Base-by-base conservation (phyloP, 441 rosid genomes). In the Brassica balearica region DNA sequence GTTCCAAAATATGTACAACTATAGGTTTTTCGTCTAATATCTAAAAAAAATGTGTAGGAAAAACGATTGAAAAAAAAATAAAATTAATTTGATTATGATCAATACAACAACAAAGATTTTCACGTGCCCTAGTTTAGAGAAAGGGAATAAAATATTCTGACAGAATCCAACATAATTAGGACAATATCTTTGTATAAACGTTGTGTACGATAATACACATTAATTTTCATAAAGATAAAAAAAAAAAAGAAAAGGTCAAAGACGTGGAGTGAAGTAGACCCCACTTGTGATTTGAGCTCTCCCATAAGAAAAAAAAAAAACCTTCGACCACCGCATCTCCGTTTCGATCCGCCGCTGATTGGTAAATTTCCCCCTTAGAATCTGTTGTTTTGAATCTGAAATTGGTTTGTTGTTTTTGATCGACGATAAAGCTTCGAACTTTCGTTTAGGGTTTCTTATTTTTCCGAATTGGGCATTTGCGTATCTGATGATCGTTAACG, bases 391-490 rank as follows among this genome's bases (percentile, higher is more conserved):
- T 74, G 51, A 29, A 62, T 61, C 65, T 62, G 60, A 36, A 70
- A 60, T 73, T 48, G 56, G 10, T 41, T 41, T 41, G 34, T 29
- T 29, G 34, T 41, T 11, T 41, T 41, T 41, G 11, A 9, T 41
- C 48, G n/a, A 46, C 5, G 43, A 73, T 74, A n/a, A 69, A 55
- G 70, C 53, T 79, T 55, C 17, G 20, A 74, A 23, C 51, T 74
- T 12, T 0, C 27, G 1, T 32, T 77, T 29, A 62, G 70, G 38
- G 5, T 77, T 72, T 53, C 46, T 15, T 15, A 15, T 15, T 7
- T 2, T 62, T 53, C 46, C 61, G 25, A 55, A 46, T 59, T 53
- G 20, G 66, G 22, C 67, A 7, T 27, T 27, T 6, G 5, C 11
- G 17, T 61, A 25, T 61, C 38, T 61, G 38, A 4, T 60, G 36